Base-by-base conservation (phyloP, 2,329 filamentous ascomycete species). In the Sporothrix humicola region DNA sequence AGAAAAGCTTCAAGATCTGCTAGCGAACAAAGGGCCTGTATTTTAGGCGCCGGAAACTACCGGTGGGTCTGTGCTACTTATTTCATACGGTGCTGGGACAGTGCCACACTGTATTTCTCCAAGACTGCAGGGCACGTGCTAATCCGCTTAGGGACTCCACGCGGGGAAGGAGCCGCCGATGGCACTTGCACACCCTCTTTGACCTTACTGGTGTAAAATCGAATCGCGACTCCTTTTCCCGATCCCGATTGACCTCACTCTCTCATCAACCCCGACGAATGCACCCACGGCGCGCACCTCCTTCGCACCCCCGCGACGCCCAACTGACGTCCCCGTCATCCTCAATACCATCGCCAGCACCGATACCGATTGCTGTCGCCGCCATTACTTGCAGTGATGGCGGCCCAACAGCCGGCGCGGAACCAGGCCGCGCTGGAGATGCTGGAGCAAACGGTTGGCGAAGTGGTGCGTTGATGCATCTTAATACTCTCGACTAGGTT, bases 371-470 rank as follows among this genome's bases (percentile, higher is more conserved):
- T 58, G 65, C 61, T 26, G 5, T 42, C 48, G 17, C 31, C 63
- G 71, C 20, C 61, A 63, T 72, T 44, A 17, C 44, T 17, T n/a
- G n/a, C 54, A 46, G 72, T 17, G 20, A 73, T 73, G 73, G 73
- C 73, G 69, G 69, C 44, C 48, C 50, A 48, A 23, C 66, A 70
- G 2, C 26, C 48, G 37, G 69, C 58, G 26, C 71, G 71, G 37
- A 58, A 17, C 69, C 52, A 52, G 20, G 81, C 84, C 71, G 81
- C 85, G 42, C 77, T 87, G 31, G 83, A 86, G 71, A 80, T 83
- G 73, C 82, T 90, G n/a, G 84, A 89, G 78, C 81, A 82, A 71
- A 84, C 87, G 77, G 82, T 89, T 76, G 87, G 88, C 76, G 86
- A 87, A 75, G 84, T 87, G 76, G 88, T 89, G 79, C 80, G 87